Evolutionary conservation across 768 basidiomycete genomes (phyloP).

Genomic region (Tricholoma sp.): DNA sequence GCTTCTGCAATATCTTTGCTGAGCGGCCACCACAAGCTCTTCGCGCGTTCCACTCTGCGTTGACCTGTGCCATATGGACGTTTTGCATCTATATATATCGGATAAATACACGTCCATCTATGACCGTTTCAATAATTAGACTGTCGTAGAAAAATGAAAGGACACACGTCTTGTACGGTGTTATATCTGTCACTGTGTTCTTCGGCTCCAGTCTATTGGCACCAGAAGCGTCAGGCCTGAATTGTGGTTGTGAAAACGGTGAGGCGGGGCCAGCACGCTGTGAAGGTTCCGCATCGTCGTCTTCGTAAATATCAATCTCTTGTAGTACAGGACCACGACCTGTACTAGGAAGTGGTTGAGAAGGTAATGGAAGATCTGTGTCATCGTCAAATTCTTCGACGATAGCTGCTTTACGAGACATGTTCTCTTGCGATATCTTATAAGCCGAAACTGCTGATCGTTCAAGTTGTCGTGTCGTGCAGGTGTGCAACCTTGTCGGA

Average conservation of each 20-base stretch:
- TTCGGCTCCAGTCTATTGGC: constrained; percentile 19
- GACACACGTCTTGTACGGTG: constrained; percentile 78
- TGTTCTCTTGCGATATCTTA: constrained; percentile 21
- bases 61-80: constrained; percentile 80
- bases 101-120: constrained; percentile 96
- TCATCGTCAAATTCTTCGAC: constrained; percentile 92
- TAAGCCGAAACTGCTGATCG: constrained; percentile 5
- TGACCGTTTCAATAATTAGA: constrained; percentile 11
- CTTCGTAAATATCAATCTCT: constrained; percentile 46
- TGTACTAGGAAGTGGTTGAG: constrained; percentile 56
- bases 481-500: background rate
- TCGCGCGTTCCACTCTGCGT: constrained; percentile 72
- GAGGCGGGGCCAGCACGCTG: constrained; percentile 53
- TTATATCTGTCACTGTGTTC: constrained; percentile 61
- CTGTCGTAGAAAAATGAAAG: constrained; percentile 9
- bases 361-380: constrained; percentile 82
- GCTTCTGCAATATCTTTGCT: constrained; percentile 91
- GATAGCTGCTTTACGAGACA: constrained; percentile 68
- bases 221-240: constrained; percentile 19
- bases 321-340: constrained; percentile 78
- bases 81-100: constrained; percentile 96
- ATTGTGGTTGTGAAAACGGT: constrained; percentile 31
- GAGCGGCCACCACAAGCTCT: constrained; percentile 91
- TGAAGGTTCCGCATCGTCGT: constrained; percentile 44
- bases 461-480: constrained; percentile 9